Conservation (phyloP, 306 rosid genomes). For the Quercus rubra region DNA sequence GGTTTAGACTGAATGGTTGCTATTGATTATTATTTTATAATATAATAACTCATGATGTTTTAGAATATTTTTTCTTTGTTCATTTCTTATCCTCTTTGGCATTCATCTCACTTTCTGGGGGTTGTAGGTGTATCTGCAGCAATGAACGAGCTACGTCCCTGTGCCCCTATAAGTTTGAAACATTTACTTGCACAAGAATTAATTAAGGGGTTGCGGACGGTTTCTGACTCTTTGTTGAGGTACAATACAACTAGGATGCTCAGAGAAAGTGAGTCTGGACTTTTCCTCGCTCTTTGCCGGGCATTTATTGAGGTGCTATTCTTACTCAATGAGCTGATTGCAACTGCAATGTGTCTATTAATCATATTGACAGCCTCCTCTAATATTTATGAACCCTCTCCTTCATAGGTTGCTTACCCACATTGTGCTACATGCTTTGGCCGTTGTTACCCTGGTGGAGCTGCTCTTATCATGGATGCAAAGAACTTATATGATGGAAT, state of each 20-base stretch:
- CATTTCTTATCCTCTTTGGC: conserved; percentile 14
- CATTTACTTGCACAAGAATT: conserved; percentile 78
- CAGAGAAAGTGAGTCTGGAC: conserved; percentile 82
- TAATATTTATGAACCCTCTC: conserved; percentile 6
- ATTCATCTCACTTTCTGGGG: conserved; percentile 14
- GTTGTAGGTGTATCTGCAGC: conserved; percentile 94
- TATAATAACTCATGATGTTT: not conserved
- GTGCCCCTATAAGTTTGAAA: conserved; percentile 90
- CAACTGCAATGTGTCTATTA: not conserved
- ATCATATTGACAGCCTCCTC: conserved; percentile 4
- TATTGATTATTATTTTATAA: not conserved
- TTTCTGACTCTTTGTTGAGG: conserved; percentile 76
- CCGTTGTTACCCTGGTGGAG: conserved; percentile 90
- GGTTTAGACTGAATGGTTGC: not conserved
- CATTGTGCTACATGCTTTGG: conserved; percentile 92
- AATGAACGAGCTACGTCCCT: conserved; percentile 93
- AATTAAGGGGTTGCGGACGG: conserved; percentile 72
- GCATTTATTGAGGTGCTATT: conserved; percentile 76
- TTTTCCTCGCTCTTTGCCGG: conserved; percentile 91
- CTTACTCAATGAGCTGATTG: conserved; percentile 4
- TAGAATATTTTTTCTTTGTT: not conserved
- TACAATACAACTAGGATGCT: conserved; percentile 84
- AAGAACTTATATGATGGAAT: conserved; percentile 68
- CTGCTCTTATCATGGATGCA: conserved; percentile 63
- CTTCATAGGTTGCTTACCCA: conserved; percentile 72